A percentile compares a stretch with the other conserved stretches of the same genome.
Evolutionary conservation across 2,329 filamentous ascomycete species (phyloP).

Genomic region (Aspergillus caelatus): DNA sequence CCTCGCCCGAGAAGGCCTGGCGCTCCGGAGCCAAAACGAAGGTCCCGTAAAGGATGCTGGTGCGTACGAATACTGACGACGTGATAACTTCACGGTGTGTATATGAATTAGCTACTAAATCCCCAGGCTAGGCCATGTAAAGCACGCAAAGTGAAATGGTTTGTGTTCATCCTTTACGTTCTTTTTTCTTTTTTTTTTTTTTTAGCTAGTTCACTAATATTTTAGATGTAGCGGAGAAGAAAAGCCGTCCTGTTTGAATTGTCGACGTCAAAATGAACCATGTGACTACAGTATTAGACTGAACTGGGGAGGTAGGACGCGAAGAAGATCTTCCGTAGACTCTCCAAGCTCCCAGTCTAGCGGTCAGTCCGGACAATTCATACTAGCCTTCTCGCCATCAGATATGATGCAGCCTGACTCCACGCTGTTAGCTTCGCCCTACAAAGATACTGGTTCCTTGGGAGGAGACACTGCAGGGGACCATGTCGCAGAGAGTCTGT

Average conservation of each 20-base stretch:
- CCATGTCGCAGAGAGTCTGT: constrained; percentile 11
- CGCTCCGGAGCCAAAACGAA: constrained; percentile 65
- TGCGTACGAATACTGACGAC: constrained; percentile 39
- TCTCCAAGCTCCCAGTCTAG: constrained; percentile 34
- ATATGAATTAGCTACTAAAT: not conserved
- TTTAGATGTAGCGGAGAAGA: constrained; percentile 64
- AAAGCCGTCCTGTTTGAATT: constrained; percentile 72
- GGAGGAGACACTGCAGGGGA: constrained; percentile 12
- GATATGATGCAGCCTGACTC: constrained; percentile 11
- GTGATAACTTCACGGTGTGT: not conserved
- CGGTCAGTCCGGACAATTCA: constrained; percentile 21
- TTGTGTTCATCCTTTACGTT: constrained; percentile 28
- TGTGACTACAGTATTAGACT: constrained; percentile 82
- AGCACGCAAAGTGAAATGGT: constrained; percentile 76
- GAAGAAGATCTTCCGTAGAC: constrained; percentile 55
- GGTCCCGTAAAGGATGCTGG: constrained; percentile 72
- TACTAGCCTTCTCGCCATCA: constrained; percentile 19
- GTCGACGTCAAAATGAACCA: constrained; percentile 68
- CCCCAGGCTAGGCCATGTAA: constrained; percentile 69
- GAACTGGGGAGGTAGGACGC: constrained; percentile 76
- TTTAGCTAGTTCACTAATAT: constrained; percentile 16
- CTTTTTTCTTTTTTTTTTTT: not conserved
- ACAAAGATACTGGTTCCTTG: constrained; percentile 6
- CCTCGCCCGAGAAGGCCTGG: constrained; percentile 67
- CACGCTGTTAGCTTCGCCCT: constrained; percentile 4